Conservation (phyloP, 345 rosid genomes). For the Leavenworthia alabamica region DNA sequence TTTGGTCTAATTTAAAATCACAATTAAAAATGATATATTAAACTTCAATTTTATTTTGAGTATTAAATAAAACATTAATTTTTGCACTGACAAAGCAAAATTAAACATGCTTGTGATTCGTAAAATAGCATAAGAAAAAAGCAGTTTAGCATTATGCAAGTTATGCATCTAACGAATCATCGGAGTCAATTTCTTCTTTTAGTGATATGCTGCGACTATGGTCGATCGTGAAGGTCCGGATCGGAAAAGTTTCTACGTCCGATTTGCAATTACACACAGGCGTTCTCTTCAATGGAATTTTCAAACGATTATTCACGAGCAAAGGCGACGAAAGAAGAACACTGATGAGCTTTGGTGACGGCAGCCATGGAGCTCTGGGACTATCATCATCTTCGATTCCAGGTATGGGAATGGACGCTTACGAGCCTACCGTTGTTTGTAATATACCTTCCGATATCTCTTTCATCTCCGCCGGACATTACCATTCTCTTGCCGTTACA, state of each 20-base stretch:
- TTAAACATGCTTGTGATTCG: too few species aligned
- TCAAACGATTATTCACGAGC: conserved; percentile 21
- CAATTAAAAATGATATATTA: too few species aligned
- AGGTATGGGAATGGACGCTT: conserved; percentile 59
- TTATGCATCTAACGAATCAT: neutral
- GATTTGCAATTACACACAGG: neutral
- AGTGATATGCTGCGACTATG: conserved; percentile 15
- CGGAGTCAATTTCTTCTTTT: neutral
- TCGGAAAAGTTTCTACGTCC: neutral
- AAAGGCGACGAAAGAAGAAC: conserved; percentile 6
- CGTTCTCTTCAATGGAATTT: neutral
- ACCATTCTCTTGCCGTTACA: conserved; percentile 88
- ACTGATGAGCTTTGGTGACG: conserved; percentile 91
- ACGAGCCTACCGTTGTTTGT: conserved; percentile 53
- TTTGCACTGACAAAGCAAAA: too few species aligned
- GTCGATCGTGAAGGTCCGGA: conserved; percentile 3
- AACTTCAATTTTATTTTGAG: too few species aligned
- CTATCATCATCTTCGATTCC: conserved; percentile 38
- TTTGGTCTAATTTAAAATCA: too few species aligned
- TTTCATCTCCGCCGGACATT: conserved; percentile 60
- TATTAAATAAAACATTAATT: too few species aligned
- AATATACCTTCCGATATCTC: conserved; percentile 54
- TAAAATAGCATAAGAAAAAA: too few species aligned
- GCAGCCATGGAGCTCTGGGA: conserved; percentile 75
- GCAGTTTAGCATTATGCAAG: too few species aligned